phyloP scores from a whole-genome alignment of 495 filamentous ascomycete genomes.

The Rusavskia elegans region DNA sequence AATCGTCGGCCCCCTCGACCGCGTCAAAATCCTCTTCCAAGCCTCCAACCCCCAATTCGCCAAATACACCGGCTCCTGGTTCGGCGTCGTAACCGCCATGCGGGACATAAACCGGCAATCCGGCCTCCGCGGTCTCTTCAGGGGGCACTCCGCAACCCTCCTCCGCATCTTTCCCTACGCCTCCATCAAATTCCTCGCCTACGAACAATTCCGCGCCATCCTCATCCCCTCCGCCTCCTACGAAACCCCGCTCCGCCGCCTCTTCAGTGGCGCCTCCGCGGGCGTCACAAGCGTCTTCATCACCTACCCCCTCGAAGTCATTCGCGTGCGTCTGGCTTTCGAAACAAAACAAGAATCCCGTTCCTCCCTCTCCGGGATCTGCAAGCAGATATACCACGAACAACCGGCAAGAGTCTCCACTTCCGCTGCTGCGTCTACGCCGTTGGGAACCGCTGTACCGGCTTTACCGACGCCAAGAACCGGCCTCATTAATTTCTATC shows the following conservation, averaged over 20 bases:
- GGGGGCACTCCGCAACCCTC: conserved; percentile 86
- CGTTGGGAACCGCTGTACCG: conserved; percentile 17
- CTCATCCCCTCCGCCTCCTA: conserved; percentile 54
- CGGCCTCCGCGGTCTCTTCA: conserved; percentile 62
- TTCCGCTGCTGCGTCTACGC: conserved; percentile 4
- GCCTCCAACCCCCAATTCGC: conserved; percentile 83
- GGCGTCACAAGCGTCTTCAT: conserved; percentile 84
- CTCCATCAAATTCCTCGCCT: conserved; percentile 92
- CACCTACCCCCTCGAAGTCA: conserved; percentile 87
- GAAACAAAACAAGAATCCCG: conserved; percentile 61
- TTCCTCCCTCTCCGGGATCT: conserved; percentile 53
- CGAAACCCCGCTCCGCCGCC: conserved; percentile 65
- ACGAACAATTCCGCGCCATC: conserved; percentile 76
- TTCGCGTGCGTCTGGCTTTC: conserved; percentile 83
- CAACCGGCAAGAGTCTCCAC: conserved; percentile 20
- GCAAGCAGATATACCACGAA: conserved; percentile 73
- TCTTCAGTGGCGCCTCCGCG: conserved; percentile 64
- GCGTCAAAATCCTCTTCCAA: conserved; percentile 98
- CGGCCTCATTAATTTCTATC: conserved; percentile 82
- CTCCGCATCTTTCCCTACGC: conserved; percentile 95
- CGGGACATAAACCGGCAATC: conserved; percentile 64
- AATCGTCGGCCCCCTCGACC: conserved; percentile 84
- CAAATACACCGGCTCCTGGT: conserved; percentile 81
- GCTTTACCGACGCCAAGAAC: conserved; percentile 30
- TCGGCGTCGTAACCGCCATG: conserved; percentile 60